phyloP scores from a whole-genome alignment of 2,329 filamentous ascomycete genomes.

The Zymoseptoria passerinii region DNA sequence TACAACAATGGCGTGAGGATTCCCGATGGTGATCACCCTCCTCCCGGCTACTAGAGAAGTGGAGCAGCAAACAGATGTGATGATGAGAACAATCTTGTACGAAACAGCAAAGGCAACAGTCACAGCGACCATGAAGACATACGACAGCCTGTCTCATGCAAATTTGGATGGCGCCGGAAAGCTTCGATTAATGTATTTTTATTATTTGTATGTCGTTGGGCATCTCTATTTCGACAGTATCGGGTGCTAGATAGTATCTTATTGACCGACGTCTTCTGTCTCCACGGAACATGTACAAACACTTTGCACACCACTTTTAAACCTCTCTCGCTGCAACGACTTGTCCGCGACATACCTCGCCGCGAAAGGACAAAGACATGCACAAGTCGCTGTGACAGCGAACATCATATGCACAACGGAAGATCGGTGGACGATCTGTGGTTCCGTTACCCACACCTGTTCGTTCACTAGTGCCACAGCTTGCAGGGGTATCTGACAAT shows the following conservation, averaged over 20 bases:
- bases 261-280: not conserved
- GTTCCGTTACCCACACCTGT: not conserved
- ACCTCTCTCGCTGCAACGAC: not conserved
- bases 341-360: not conserved
- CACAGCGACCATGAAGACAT: not conserved
- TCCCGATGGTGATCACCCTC: conserved; percentile 29
- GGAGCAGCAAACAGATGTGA: not conserved
- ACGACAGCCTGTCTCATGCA: not conserved
- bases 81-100: not conserved
- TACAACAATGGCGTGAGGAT: conserved; percentile 27
- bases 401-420: not conserved
- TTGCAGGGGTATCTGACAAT: not conserved
- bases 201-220: not conserved
- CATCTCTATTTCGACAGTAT: not conserved
- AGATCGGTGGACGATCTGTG: not conserved
- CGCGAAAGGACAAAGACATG: not conserved
- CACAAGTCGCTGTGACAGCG: not conserved
- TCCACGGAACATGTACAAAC: not conserved
- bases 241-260: not conserved
- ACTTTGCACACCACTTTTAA: not conserved
- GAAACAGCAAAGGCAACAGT: not conserved
- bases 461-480: not conserved
- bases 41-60: conserved; percentile 18
- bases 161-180: not conserved
- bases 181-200: not conserved